Conservation (phyloP, 768 basidiomycete genomes). For the Coprinellus micaceus region DNA sequence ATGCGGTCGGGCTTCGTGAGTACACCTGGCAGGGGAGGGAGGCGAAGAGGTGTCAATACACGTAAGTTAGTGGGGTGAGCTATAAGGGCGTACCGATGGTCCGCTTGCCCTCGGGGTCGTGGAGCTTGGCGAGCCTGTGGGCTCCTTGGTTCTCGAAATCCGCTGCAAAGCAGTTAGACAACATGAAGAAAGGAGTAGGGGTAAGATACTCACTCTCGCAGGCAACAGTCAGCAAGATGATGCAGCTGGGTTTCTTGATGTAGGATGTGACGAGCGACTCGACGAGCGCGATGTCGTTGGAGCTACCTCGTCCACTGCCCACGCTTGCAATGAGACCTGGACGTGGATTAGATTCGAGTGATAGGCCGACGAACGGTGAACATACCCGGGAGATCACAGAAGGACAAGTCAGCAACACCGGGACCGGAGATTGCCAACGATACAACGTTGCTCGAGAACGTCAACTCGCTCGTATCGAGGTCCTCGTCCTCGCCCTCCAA, state of each 20-base stretch:
- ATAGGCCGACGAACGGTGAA: not conserved
- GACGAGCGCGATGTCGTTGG: constrained; percentile 59
- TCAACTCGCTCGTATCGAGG: constrained; percentile 15
- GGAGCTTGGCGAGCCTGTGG: constrained; percentile 54
- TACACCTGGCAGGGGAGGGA: constrained; percentile 51
- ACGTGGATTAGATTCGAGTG: not conserved
- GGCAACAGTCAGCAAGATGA: constrained; percentile 55
- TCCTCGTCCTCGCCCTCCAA: constrained; percentile 33
- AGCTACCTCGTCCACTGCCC: constrained; percentile 39
- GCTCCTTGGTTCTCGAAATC: constrained; percentile 82
- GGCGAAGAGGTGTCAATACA: too few relatives aligned
- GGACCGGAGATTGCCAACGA: constrained; percentile 57
- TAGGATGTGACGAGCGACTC: constrained; percentile 54
- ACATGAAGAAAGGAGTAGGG: not conserved
- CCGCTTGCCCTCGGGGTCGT: constrained; percentile 59
- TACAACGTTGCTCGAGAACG: constrained; percentile 56
- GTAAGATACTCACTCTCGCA: constrained; percentile 57
- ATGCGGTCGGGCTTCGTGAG: constrained; percentile 75
- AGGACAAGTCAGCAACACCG: constrained; percentile 60
- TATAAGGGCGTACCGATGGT: constrained; percentile 53
- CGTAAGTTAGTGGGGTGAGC: not conserved
- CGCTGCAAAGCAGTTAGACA: constrained; percentile 39
- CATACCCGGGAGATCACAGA: constrained; percentile 59
- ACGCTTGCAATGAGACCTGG: constrained; percentile 59
- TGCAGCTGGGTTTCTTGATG: constrained; percentile 59